Evolutionary conservation across 1,284 basidiomycete species (phyloP).

Genomic region (Calocybe gambosa): DNA sequence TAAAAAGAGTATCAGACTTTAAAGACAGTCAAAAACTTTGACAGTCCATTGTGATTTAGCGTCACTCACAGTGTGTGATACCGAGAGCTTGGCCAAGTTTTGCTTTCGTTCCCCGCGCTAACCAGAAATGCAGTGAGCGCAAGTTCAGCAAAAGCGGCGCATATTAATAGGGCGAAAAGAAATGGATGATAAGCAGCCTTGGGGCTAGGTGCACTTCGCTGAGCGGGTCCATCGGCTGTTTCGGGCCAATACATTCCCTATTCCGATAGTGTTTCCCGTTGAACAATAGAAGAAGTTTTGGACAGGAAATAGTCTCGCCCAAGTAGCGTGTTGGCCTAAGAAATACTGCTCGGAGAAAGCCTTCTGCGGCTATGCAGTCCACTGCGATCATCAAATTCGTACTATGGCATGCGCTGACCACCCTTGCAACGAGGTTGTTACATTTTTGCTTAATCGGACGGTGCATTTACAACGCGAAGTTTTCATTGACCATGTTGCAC

Average conservation of each 20-base stretch:
- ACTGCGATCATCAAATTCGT: not conserved
- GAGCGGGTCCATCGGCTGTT: constrained; percentile 3
- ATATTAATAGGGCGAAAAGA: constrained; percentile 62
- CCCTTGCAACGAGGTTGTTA: not conserved
- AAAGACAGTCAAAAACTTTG: not conserved
- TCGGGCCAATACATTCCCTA: constrained; percentile 10
- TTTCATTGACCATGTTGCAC: not conserved
- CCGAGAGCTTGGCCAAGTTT: constrained; percentile 51
- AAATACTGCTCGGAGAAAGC: not conserved
- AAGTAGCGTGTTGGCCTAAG: not conserved
- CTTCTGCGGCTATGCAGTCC: not conserved
- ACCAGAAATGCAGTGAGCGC: constrained; percentile 68
- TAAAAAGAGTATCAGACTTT: constrained; percentile 37
- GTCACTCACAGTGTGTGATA: constrained; percentile 61
- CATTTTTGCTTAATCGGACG: not conserved
- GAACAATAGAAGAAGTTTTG: not conserved
- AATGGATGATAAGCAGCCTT: constrained; percentile 60
- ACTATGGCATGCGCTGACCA: not conserved
- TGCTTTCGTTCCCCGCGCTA: constrained; percentile 52
- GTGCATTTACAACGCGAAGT: not conserved
- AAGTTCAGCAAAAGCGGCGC: constrained; percentile 62
- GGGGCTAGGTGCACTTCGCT: constrained; percentile 32
- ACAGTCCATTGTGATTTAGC: not conserved
- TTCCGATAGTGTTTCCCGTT: constrained; percentile 5
- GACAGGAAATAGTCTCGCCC: not conserved